phyloP scores from a whole-genome alignment of 495 filamentous ascomycete species.

The Neurospora sp. region DNA sequence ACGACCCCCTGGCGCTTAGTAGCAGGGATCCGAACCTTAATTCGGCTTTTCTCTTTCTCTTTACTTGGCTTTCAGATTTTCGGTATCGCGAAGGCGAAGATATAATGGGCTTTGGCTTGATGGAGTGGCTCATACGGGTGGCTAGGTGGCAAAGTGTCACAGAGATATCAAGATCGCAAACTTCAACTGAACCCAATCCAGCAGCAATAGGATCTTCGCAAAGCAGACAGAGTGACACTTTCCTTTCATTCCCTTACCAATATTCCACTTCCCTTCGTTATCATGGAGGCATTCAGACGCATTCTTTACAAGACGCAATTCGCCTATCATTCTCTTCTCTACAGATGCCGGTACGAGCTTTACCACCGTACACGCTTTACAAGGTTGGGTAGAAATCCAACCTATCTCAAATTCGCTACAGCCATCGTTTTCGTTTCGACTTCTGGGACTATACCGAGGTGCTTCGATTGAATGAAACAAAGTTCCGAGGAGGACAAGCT shows the following conservation, averaged over 20 bases:
- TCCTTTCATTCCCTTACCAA: background rate
- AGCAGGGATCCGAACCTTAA: background rate
- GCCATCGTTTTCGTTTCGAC: background rate
- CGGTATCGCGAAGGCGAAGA: background rate
- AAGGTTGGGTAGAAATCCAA: background rate
- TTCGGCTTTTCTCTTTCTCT: background rate
- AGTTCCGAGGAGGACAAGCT: background rate
- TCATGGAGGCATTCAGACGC: background rate
- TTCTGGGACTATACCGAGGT: background rate
- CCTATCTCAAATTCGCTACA: background rate
- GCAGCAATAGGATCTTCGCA: background rate
- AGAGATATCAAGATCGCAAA: background rate
- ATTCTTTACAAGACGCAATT: background rate
- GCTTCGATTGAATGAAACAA: background rate
- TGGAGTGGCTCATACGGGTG: background rate
- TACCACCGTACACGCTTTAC: background rate
- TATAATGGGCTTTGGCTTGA: background rate
- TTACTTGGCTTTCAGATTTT: background rate
- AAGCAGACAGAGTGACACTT: background rate
- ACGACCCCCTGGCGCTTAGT: background rate
- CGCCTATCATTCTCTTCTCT: background rate
- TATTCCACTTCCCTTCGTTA: background rate
- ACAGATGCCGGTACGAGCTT: background rate
- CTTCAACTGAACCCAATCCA: background rate
- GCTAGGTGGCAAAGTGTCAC: background rate